Conservation (phyloP, 805 yeast species). For the Schwanniomyces vanrijiae region DNA sequence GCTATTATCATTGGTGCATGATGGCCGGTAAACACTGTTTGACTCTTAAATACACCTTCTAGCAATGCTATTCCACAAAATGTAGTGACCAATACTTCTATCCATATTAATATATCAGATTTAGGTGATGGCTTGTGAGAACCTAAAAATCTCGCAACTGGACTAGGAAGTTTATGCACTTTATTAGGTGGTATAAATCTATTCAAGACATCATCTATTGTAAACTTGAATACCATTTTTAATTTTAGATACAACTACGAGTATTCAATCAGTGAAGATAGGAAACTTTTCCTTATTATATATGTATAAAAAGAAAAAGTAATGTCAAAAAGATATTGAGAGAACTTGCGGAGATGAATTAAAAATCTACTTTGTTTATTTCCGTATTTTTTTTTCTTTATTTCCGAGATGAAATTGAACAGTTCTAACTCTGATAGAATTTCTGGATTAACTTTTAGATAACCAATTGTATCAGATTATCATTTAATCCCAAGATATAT, state of each 20-base stretch:
- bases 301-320: too few relatives aligned
- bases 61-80: constrained; percentile 47
- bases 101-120: constrained; percentile 44
- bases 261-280: too few relatives aligned
- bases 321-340: too few relatives aligned
- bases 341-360: too few relatives aligned
- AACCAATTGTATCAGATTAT: too few relatives aligned
- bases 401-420: too few relatives aligned
- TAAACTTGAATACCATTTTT: constrained; percentile 38
- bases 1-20: constrained; percentile 54
- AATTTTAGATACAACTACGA: neutral
- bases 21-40: constrained; percentile 37
- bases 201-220: constrained; percentile 32
- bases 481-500: too few relatives aligned
- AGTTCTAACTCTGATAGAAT: too few relatives aligned
- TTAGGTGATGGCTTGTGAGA: constrained; percentile 26
- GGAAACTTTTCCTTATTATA: too few relatives aligned
- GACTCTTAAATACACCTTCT: constrained; percentile 46
- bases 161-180: constrained; percentile 29
- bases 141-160: constrained; percentile 41
- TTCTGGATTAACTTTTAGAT: too few relatives aligned
- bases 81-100: constrained; percentile 45
- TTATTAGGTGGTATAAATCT: constrained; percentile 28
- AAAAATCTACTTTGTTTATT: too few relatives aligned
- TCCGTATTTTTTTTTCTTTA: too few relatives aligned